Evolutionary conservation across 108 stramenopile species (phyloP).

Genomic region (Parietichytrium sp.): DNA sequence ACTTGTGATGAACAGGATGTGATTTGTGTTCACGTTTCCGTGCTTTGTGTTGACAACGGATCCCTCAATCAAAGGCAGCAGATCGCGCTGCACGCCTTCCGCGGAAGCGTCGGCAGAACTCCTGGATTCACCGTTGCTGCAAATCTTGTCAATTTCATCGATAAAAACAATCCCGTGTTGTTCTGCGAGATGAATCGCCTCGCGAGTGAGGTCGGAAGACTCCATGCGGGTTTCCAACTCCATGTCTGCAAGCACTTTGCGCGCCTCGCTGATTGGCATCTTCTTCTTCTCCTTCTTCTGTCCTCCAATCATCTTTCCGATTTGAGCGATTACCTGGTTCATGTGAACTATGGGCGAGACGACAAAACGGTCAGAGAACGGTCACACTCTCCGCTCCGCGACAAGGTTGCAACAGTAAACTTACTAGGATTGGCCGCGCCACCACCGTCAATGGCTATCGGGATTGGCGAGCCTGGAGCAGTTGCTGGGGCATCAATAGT

Average conservation of each 20-base stretch:
- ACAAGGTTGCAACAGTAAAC: too few species aligned
- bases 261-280: constrained; percentile 80
- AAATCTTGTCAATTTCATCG: constrained; percentile 99
- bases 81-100: constrained; percentile 96
- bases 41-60: constrained; percentile 85
- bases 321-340: constrained; percentile 30
- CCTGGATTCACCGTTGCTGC: constrained; percentile 72
- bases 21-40: constrained; percentile 97
- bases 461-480: constrained; percentile 38
- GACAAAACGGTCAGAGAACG: too few species aligned
- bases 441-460: constrained; percentile 6
- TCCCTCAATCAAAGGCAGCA: constrained; percentile 95
- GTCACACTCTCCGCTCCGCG: too few species aligned
- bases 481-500: constrained; percentile 79
- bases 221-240: constrained; percentile 90
- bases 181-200: constrained; percentile 89
- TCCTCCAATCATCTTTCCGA: constrained; percentile 38
- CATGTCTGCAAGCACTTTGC: constrained; percentile 80
- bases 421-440: not conserved
- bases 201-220: constrained; percentile 81
- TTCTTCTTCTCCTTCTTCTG: constrained; percentile 77
- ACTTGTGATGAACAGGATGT: constrained; percentile 91
- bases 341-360: too few species aligned
- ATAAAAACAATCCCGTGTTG: constrained; percentile 98
- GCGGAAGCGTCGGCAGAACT: constrained; percentile 85